Evolutionary conservation across 306 rosid species (phyloP).

Genomic region (Casuarina equisetifolia): DNA sequence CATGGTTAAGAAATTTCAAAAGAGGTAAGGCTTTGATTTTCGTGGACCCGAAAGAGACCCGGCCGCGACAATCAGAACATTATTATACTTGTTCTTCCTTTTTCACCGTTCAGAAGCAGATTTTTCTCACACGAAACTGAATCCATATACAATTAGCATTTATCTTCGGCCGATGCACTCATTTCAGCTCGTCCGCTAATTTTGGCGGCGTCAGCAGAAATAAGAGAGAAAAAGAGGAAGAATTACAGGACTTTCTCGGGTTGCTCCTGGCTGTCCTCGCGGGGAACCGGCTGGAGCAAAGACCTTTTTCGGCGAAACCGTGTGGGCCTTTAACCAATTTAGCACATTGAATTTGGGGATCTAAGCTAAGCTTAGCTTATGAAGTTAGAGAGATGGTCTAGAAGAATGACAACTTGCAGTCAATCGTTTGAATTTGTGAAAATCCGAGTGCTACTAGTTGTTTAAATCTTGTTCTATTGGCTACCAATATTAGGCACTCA

Average conservation of each 20-base stretch:
- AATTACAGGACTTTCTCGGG: constrained; percentile 6
- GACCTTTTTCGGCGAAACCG: constrained; percentile 35
- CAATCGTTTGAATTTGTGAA: too few species aligned
- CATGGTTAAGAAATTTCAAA: too few species aligned
- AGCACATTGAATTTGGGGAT: constrained; percentile 19
- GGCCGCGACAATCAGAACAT: background rate
- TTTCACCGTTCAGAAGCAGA: background rate
- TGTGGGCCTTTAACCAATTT: constrained; percentile 41
- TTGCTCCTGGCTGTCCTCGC: constrained; percentile 34
- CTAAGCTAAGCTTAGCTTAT: background rate
- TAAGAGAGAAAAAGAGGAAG: constrained; percentile 1
- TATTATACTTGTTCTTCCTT: background rate
- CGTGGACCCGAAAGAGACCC: background rate
- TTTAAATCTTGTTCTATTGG: too few species aligned
- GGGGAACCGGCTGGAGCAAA: constrained; percentile 26
- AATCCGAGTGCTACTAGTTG: too few species aligned
- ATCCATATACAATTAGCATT: background rate
- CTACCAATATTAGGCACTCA: too few species aligned
- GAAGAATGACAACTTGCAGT: constrained; percentile 35
- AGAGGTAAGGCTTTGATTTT: constrained; percentile 6
- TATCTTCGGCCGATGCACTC: constrained; percentile 3
- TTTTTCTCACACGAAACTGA: constrained; percentile 7
- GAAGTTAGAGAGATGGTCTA: constrained; percentile 12
- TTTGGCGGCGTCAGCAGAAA: constrained; percentile 6
- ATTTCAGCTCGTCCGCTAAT: background rate